Conservation (phyloP, 2,329 filamentous ascomycete species). For the Niveomyces coronatus region DNA sequence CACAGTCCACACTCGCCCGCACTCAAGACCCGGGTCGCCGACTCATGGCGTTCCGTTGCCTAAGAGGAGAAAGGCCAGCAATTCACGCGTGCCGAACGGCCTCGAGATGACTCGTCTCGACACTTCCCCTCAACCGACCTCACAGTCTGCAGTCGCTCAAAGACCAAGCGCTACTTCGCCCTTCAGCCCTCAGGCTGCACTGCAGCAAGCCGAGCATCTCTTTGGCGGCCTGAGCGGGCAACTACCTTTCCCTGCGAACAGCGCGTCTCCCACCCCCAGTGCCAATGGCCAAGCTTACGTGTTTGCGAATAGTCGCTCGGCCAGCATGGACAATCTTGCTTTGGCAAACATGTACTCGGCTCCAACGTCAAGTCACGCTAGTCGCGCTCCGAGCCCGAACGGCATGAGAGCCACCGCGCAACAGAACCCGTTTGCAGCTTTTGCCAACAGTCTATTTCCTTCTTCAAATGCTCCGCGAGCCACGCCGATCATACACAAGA, state of each 20-base stretch:
- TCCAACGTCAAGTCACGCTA: constrained; percentile 61
- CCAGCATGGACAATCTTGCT: constrained; percentile 54
- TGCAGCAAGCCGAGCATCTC: constrained; percentile 33
- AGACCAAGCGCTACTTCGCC: constrained; percentile 37
- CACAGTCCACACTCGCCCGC: constrained; percentile 20
- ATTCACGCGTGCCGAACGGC: constrained; percentile 59
- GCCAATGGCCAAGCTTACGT: constrained; percentile 51
- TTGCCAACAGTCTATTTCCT: constrained; percentile 39
- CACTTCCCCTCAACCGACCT: constrained; percentile 34
- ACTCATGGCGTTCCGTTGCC: constrained; percentile 53
- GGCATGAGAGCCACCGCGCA: constrained; percentile 36
- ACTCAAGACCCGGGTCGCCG: constrained; percentile 68
- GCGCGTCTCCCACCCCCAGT: constrained; percentile 56
- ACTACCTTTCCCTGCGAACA: constrained; percentile 37
- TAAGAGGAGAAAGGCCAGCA: constrained; percentile 77
- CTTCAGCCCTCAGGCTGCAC: constrained; percentile 38
- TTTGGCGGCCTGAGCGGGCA: constrained; percentile 33
- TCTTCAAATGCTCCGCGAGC: constrained; percentile 37
- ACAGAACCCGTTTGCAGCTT: constrained; percentile 32
- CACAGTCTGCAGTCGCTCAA: constrained; percentile 27
- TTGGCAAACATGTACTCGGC: constrained; percentile 60
- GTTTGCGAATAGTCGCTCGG: constrained; percentile 44
- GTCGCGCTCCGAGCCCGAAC: constrained; percentile 66
- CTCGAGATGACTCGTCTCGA: constrained; percentile 78
- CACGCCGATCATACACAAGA: constrained; percentile 60